Base-by-base conservation (phyloP, 768 basidiomycete genomes). In the Strobilomyces echinocephalus region DNA sequence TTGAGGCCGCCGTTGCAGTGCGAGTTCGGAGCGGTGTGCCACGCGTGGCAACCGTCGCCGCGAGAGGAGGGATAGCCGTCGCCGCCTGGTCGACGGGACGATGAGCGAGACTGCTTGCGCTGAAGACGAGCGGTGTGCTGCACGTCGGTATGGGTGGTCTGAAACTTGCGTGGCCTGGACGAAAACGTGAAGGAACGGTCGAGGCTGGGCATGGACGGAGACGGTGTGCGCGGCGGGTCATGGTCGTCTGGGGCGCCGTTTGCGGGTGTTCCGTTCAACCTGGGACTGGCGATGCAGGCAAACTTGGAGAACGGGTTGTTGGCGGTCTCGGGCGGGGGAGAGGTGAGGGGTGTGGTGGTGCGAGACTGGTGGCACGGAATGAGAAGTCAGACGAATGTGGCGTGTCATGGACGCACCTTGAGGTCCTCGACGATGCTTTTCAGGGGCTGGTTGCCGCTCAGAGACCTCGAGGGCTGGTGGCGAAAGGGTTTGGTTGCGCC, bases 1-100 rank as follows among this genome's bases (percentile, higher is more conserved):
- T 87, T 86, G 46, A 93, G 74, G 10, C 91, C 91, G 15, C 88
- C 88, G 59, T 93, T 93, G 60, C 86, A 83, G 59, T 87, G 87
- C 0, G 82, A 76, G 62, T 90, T 91, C n/a, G 74, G 72, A 10
- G 76, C 76, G 33, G 79, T 68, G 52, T 81, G 74, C 72, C 73
- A 82, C 8, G 71, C 62, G 24, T 63, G 60, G 57, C 60, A 62
- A 10, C 56, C 61, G 46, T 64, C 60, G 10, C 42, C 1, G 0
- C 62, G 52, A 16, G 59, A 60, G 14, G 72, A 79, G 30, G 75
- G 73, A 18, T 63, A 57, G 43, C 58, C 54, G 21, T 63, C 60
- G 0, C 51, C 60, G 0, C 51, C 58, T 20, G 70, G 74, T 26
- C 78, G 76, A 33, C 78, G 76, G 7, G 79, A 79, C 9, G 76